These are phyloP conservation scores for Candida broadrunensis DNA, from an alignment of 805 yeast species.

Conservation along the genomic window DNA sequence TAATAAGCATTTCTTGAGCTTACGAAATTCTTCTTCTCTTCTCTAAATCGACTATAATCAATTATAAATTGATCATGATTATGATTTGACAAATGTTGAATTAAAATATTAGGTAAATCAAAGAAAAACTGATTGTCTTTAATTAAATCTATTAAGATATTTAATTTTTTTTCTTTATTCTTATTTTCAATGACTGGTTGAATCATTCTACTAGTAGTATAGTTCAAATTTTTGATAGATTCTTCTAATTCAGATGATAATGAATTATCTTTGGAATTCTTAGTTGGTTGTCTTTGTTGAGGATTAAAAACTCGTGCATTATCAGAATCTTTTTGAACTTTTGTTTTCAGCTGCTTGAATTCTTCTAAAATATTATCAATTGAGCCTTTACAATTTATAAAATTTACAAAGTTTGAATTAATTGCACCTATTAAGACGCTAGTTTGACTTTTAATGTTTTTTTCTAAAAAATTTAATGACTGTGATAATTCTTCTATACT, in stretches of 20 bases:
- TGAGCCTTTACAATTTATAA: slow-evolving; percentile 33
- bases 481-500: slow-evolving; percentile 30
- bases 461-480: slow-evolving; percentile 29
- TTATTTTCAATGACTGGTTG: slow-evolving; percentile 40
- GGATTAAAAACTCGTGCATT: slow-evolving; percentile 38
- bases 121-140: slow-evolving; percentile 29
- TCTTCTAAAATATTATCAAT: slow-evolving; percentile 36
- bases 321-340: slow-evolving; percentile 33
- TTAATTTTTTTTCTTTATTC: slow-evolving; percentile 30
- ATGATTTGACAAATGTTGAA: slow-evolving; percentile 22
- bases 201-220: slow-evolving; percentile 35
- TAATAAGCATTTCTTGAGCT: neutral
- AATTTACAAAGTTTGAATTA: slow-evolving; percentile 32
- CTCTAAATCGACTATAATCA: slow-evolving; percentile 27
- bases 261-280: slow-evolving; percentile 16
- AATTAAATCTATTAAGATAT: slow-evolving; percentile 33
- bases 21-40: slow-evolving; percentile 19
- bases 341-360: slow-evolving; percentile 32
- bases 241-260: slow-evolving; percentile 35
- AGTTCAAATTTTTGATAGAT: slow-evolving; percentile 34
- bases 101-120: slow-evolving; percentile 32
- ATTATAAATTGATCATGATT: slow-evolving; percentile 36
- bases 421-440: slow-evolving; percentile 33
- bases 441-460: slow-evolving; percentile 32
- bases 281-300: slow-evolving; percentile 13